A percentile compares a stretch with the other conserved stretches of the same genome.
Conservation (phyloP, 2,329 filamentous ascomycete genomes). For the Pseudocercospora cruenta region DNA sequence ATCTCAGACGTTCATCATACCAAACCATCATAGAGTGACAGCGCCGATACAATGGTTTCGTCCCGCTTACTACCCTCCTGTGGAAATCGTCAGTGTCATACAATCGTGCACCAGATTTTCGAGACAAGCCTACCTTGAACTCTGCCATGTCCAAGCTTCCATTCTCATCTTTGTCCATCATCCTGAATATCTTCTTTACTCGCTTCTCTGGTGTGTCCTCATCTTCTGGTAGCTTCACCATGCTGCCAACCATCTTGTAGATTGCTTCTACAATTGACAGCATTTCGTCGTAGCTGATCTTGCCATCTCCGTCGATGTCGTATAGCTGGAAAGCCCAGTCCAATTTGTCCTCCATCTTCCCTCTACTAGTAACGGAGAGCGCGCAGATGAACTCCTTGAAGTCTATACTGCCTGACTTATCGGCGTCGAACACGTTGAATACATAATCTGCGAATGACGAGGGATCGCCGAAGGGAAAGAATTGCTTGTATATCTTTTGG, state of each 20-base stretch:
- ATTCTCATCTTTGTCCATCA: slow-evolving; percentile 99
- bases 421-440: slow-evolving; percentile 97
- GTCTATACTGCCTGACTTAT: slow-evolving; percentile 96
- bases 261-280: slow-evolving; percentile 97
- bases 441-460: slow-evolving; percentile 98
- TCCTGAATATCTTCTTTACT: slow-evolving; percentile 95
- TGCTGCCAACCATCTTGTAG: slow-evolving; percentile 99
- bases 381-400: slow-evolving; percentile 99
- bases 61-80: slow-evolving; percentile 94
- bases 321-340: slow-evolving; percentile 99
- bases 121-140: slow-evolving; percentile 66
- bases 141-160: slow-evolving; percentile 95
- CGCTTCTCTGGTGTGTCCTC: slow-evolving; percentile 99
- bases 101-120: not conserved
- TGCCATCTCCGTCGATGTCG: slow-evolving; percentile 97
- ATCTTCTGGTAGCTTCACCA: slow-evolving; percentile 98
- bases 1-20: slow-evolving; percentile 52
- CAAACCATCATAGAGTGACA: slow-evolving; percentile 93
- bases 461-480: slow-evolving; percentile 98
- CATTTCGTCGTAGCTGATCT: slow-evolving; percentile 99
- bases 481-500: slow-evolving; percentile 99
- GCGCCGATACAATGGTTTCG: slow-evolving; percentile 95
- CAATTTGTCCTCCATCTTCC: slow-evolving; percentile 99
- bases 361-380: slow-evolving; percentile 91
- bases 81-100: slow-evolving; percentile 19